Conservation (phyloP, 1,284 basidiomycete genomes). For the Thelephora terrestris region DNA sequence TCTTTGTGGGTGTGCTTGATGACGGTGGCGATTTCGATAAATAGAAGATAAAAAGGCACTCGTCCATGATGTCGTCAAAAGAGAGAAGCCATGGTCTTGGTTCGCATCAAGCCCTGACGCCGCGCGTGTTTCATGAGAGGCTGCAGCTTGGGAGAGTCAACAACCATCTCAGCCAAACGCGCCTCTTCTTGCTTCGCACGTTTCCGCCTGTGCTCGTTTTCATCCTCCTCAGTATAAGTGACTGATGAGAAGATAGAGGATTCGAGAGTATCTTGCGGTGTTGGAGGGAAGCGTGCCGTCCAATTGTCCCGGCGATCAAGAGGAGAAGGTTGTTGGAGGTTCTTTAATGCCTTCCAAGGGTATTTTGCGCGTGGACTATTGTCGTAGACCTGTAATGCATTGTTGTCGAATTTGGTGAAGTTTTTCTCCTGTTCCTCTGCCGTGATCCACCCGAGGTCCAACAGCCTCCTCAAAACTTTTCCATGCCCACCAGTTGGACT, state of each 20-base stretch:
- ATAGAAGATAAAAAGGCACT: no score
- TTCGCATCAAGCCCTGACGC: neutral
- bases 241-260: neutral
- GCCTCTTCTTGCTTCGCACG: constrained; percentile 27
- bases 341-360: constrained; percentile 7
- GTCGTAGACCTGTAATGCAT: constrained; percentile 30
- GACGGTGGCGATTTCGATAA: no score
- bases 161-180: constrained; percentile 2
- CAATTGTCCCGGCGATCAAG: neutral
- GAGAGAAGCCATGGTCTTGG: neutral
- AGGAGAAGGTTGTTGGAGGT: neutral
- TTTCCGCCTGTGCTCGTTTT: constrained; percentile 11
- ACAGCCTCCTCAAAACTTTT: constrained; percentile 33
- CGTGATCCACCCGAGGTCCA: constrained; percentile 39
- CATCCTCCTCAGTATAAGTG: constrained; percentile 3
- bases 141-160: constrained; percentile 20
- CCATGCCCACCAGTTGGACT: constrained; percentile 16
- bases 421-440: constrained; percentile 28
- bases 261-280: neutral
- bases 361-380: constrained; percentile 15
- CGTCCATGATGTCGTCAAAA: neutral
- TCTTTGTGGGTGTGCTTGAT: no score
- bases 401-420: constrained; percentile 32
- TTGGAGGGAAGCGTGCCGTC: neutral
- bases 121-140: neutral